Percentiles rank a stretch among this genome's conserved stretches.
Conservation (phyloP, 306 rosid species). For the Lathyrus tuberosus region DNA sequence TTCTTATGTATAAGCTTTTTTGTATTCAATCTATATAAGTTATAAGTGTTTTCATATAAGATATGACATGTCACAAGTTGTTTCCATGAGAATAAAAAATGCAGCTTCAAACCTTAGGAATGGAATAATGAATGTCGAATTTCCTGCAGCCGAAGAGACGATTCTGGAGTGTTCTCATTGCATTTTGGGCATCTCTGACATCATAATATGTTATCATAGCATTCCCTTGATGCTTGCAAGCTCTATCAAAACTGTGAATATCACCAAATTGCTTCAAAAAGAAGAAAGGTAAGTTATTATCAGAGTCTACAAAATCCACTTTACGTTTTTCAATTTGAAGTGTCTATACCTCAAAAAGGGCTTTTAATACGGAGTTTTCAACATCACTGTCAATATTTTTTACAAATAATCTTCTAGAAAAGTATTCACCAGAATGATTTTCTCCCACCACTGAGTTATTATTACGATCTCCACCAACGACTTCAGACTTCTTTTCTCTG, state of each 20-base stretch:
- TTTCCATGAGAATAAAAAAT: background rate
- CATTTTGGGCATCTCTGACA: conserved; percentile 78
- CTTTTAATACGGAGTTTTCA: conserved; percentile 62
- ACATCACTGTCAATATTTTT: conserved; percentile 62
- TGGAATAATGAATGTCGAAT: conserved; percentile 77
- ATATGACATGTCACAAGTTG: background rate
- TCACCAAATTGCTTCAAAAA: conserved; percentile 72
- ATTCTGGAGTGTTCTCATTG: conserved; percentile 70
- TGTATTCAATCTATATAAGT: background rate
- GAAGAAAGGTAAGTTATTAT: conserved; percentile 13
- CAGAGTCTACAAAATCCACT: background rate
- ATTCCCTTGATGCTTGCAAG: conserved; percentile 72
- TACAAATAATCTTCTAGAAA: conserved; percentile 67
- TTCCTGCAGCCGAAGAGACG: conserved; percentile 62
- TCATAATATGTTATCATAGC: conserved; percentile 85
- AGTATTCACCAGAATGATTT: conserved; percentile 10
- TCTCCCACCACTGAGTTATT: background rate
- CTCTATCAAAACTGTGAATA: conserved; percentile 69
- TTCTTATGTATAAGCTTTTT: background rate
- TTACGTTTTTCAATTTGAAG: no score
- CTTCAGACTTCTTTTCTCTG: conserved; percentile 44
- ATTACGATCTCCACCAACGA: conserved; percentile 42
- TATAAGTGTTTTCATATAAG: background rate
- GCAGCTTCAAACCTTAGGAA: conserved; percentile 62
- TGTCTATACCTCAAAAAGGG: conserved; percentile 58